These are phyloP conservation scores for Mycena crocata DNA, from an alignment of 768 basidiomycete genomes.

Conservation along the genomic window DNA sequence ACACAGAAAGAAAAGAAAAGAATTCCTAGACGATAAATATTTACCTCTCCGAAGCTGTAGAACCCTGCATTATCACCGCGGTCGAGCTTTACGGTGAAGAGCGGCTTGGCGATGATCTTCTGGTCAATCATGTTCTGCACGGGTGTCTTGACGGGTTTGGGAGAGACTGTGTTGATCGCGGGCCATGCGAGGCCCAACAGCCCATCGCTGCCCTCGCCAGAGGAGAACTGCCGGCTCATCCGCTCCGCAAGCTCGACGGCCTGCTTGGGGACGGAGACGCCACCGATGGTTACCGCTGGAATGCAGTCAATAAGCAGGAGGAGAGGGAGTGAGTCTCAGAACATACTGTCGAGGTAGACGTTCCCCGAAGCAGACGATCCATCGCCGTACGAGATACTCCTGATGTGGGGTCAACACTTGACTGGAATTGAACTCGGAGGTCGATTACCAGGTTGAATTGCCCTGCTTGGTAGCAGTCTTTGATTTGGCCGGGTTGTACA, in stretches of 20 bases:
- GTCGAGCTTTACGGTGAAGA: conserved; percentile 52
- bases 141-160: conserved; percentile 48
- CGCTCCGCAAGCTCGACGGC: conserved; percentile 51
- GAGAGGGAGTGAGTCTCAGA: no score
- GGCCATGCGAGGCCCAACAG: conserved; percentile 54
- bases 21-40: background rate
- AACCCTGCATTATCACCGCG: conserved; percentile 50
- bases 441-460: conserved; percentile 32
- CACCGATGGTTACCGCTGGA: conserved; percentile 34
- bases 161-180: conserved; percentile 50
- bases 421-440: background rate
- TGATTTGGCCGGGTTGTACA: conserved; percentile 40
- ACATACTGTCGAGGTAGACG: conserved; percentile 41
- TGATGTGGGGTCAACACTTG: background rate
- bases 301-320: background rate
- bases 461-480: conserved; percentile 33
- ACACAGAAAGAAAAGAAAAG: background rate
- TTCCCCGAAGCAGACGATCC: conserved; percentile 40
- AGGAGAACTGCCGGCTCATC: conserved; percentile 47
- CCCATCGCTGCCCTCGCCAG: conserved; percentile 49
- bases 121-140: conserved; percentile 53
- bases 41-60: conserved; percentile 51
- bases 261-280: conserved; percentile 46
- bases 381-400: conserved; percentile 43
- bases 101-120: conserved; percentile 43